phyloP scores from a whole-genome alignment of 176 grass and related monocot species.

The Puccinellia tenuiflora region DNA sequence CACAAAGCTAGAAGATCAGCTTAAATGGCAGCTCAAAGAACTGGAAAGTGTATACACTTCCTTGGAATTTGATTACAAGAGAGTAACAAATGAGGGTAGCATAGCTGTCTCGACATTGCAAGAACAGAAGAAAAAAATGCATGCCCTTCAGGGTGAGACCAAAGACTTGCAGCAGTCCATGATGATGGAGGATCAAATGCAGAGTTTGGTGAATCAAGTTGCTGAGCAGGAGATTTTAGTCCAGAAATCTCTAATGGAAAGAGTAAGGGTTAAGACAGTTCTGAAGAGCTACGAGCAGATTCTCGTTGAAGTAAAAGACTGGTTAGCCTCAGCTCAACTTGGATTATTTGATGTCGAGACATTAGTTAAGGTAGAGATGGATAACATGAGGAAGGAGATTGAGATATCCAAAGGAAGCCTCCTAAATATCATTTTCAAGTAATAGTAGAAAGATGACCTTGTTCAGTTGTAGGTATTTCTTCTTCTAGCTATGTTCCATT shows the following conservation, averaged over 20 bases:
- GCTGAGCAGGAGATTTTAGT: constrained; percentile 13
- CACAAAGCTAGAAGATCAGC: constrained; percentile 28
- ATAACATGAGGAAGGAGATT: constrained; percentile 33
- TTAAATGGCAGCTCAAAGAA: constrained; percentile 47
- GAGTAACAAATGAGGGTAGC: constrained; percentile 20
- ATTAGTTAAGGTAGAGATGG: constrained; percentile 46
- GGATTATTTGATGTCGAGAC: constrained; percentile 28
- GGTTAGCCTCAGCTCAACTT: constrained; percentile 19
- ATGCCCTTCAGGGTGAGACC: constrained; percentile 17
- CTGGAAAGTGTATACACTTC: constrained; percentile 25
- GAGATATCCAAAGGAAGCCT: constrained; percentile 30
- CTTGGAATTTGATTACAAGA: constrained; percentile 43
- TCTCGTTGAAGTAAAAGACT: constrained; percentile 28
- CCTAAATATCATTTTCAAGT: constrained; percentile 36
- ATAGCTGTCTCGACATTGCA: constrained; percentile 26
- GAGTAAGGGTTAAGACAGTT: constrained; percentile 28
- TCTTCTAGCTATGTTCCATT: background rate
- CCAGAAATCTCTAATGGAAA: constrained; percentile 41
- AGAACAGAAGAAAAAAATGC: constrained; percentile 33
- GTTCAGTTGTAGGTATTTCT: constrained; percentile 14
- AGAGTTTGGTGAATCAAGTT: constrained; percentile 27
- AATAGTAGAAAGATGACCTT: constrained; percentile 9
- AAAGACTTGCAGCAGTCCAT: constrained; percentile 11
- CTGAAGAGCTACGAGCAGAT: constrained; percentile 26
- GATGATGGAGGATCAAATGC: constrained; percentile 31